Conservation (phyloP, 163 green algal species). For the Scenedesmus sp. region DNA sequence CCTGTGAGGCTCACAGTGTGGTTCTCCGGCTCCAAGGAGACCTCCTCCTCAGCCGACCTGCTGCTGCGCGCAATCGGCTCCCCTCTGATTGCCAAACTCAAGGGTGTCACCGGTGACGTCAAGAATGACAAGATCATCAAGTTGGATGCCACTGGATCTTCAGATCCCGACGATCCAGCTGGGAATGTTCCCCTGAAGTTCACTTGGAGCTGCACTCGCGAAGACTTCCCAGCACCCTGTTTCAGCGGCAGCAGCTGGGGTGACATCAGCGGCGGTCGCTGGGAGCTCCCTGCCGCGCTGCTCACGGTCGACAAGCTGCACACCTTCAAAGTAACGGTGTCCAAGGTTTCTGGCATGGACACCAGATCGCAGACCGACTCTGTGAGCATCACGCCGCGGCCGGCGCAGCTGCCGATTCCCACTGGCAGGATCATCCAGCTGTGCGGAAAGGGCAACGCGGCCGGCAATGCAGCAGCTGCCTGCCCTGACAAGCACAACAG, state of each 20-base stretch:
- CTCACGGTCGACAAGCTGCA: conserved; percentile 12
- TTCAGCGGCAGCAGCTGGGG: not conserved
- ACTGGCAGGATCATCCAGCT: conserved; percentile 4
- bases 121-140: conserved; percentile 8
- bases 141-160: conserved; percentile 13
- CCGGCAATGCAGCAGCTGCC: not conserved
- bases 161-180: conserved; percentile 29
- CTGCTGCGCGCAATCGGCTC: conserved; percentile 16
- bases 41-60: not conserved
- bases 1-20: not conserved
- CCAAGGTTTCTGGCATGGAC: not conserved
- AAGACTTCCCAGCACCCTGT: conserved; percentile 27
- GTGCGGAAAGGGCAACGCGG: not conserved
- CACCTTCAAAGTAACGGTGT: conserved; percentile 37
- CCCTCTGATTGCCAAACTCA: not conserved
- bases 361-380: not conserved
- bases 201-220: conserved; percentile 20
- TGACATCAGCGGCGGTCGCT: not conserved
- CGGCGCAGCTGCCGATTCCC: conserved; percentile 16
- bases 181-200: conserved; percentile 19
- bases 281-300: not conserved
- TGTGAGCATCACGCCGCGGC: not conserved
- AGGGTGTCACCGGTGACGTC: conserved; percentile 8
- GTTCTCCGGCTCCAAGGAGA: not conserved
- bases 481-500: conserved; percentile 30